phyloP scores from a whole-genome alignment of 768 basidiomycete species.

The Suillus paluster region DNA sequence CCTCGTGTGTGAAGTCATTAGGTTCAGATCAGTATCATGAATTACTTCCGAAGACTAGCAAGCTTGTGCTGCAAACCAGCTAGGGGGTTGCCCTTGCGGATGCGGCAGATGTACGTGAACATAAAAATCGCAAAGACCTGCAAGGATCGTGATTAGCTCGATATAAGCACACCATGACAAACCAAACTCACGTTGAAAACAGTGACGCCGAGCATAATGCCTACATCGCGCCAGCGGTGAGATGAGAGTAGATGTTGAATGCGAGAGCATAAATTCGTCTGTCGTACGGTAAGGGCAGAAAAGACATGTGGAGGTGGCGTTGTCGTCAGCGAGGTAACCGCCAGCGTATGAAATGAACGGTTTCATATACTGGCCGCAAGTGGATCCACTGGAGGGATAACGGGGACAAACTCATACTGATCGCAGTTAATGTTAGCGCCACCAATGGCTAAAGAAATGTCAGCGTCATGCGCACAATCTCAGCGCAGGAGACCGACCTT shows the following conservation, averaged over 20 bases:
- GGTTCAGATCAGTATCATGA: not conserved
- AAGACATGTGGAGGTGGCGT: conserved; percentile 43
- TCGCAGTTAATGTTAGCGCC: conserved; percentile 56
- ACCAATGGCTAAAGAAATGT: no score
- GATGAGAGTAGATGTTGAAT: conserved; percentile 70
- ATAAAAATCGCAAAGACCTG: conserved; percentile 33
- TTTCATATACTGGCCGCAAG: conserved; percentile 50
- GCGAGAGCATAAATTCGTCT: conserved; percentile 48
- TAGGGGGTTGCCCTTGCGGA: conserved; percentile 21
- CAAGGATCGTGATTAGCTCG: not conserved
- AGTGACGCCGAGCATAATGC: conserved; percentile 47
- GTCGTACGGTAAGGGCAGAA: conserved; percentile 63
- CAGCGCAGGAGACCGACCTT: no score
- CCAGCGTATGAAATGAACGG: conserved; percentile 45
- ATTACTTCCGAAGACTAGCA: not conserved
- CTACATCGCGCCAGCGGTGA: conserved; percentile 52
- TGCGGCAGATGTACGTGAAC: conserved; percentile 35
- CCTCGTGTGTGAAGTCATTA: conserved; percentile 1
- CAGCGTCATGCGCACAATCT: no score
- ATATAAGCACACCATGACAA: not conserved
- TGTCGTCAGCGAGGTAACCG: conserved; percentile 52
- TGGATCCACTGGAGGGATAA: conserved; percentile 50
- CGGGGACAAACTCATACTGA: conserved; percentile 55
- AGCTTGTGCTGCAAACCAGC: not conserved
- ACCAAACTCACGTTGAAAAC: conserved; percentile 45